phyloP scores from a whole-genome alignment of 2,329 filamentous ascomycete species.

The Ustulina deusta region DNA sequence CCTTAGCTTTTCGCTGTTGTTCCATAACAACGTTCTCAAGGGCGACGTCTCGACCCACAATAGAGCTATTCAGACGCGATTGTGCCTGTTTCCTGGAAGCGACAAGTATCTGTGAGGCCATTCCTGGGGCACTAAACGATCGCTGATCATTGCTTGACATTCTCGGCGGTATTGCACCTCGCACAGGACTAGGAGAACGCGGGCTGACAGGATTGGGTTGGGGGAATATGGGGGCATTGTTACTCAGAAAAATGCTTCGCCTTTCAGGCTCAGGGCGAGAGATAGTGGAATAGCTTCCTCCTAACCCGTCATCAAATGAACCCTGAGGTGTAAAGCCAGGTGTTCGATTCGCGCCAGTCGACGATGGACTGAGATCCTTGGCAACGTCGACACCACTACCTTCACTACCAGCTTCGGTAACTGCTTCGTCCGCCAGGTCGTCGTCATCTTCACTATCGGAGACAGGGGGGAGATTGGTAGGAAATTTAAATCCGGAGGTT shows the following conservation, averaged over 20 bases:
- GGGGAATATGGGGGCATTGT: conserved; percentile 65
- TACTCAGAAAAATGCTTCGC: conserved; percentile 63
- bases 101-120: conserved; percentile 66
- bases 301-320: conserved; percentile 64
- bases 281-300: conserved; percentile 61
- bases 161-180: conserved; percentile 66
- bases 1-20: conserved; percentile 64
- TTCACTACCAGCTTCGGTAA: conserved; percentile 60
- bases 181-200: conserved; percentile 78
- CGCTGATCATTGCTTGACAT: conserved; percentile 63
- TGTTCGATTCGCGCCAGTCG: conserved; percentile 58
- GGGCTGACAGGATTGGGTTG: conserved; percentile 69
- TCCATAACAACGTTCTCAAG: conserved; percentile 62
- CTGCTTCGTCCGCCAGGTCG: conserved; percentile 54
- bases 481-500: conserved; percentile 49
- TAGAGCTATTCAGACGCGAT: conserved; percentile 55
- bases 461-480: conserved; percentile 48
- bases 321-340: conserved; percentile 68
- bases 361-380: conserved; percentile 70
- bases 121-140: conserved; percentile 71
- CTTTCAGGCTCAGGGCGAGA: conserved; percentile 60
- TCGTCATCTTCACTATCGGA: conserved; percentile 58
- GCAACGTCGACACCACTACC: conserved; percentile 74
- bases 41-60: conserved; percentile 55
- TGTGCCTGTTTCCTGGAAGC: conserved; percentile 53